Conservation (phyloP, 1,284 basidiomycete species). For the Cutaneotrichosporon curvatum region DNA sequence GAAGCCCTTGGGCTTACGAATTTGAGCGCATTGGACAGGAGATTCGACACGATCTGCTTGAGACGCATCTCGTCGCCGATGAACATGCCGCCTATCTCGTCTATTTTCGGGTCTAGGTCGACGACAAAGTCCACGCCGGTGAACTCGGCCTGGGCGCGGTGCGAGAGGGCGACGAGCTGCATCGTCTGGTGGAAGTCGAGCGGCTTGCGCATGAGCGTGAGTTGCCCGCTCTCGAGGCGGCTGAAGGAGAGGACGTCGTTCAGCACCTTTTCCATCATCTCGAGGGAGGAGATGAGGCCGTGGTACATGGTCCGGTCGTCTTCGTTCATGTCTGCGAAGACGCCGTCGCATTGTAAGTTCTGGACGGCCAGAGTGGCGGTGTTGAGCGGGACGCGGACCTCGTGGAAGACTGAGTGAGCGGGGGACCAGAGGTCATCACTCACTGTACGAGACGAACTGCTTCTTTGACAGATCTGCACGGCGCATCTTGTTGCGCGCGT, state of each 20-base stretch:
- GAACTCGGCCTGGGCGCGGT: conserved; percentile 66
- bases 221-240: conserved; percentile 48
- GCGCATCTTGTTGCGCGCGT: conserved; percentile 75
- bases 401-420: conserved; percentile 35
- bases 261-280: conserved; percentile 67
- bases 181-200: conserved; percentile 79
- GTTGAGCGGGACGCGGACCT: conserved; percentile 84
- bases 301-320: conserved; percentile 43
- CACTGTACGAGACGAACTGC: conserved; percentile 69
- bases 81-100: conserved; percentile 51
- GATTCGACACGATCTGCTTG: conserved; percentile 60
- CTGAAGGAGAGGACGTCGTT: conserved; percentile 66
- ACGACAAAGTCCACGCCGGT: conserved; percentile 62
- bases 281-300: conserved; percentile 65
- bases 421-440: conserved; percentile 40
- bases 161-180: conserved; percentile 67
- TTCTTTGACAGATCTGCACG: conserved; percentile 69
- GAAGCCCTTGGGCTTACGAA: conserved; percentile 48
- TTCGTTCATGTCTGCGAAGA: conserved; percentile 32
- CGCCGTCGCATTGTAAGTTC: conserved; percentile 66
- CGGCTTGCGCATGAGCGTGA: conserved; percentile 50
- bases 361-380: conserved; percentile 81
- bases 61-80: conserved; percentile 59
- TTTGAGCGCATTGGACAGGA: conserved; percentile 50
- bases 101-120: conserved; percentile 66